Conservation (phyloP, 2,329 filamentous ascomycete genomes). For the Xylariaceae sp. region DNA sequence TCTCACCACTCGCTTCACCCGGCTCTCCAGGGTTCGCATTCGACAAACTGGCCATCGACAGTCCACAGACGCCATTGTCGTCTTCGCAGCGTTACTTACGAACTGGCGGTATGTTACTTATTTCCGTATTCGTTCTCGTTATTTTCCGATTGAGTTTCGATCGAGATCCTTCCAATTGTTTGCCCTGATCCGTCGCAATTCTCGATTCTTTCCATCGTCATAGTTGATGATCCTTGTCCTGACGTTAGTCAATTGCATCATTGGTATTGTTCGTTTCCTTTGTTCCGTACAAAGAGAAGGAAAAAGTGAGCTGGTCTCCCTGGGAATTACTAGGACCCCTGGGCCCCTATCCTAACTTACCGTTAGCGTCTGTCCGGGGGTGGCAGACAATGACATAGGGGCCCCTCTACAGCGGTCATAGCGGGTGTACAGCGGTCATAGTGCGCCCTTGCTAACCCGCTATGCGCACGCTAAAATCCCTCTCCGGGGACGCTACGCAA, state of each 20-base stretch:
- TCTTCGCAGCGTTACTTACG: constrained; percentile 22
- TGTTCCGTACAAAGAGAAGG: no score
- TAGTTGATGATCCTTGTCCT: neutral
- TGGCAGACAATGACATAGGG: neutral
- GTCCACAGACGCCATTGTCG: neutral
- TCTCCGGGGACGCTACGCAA: neutral
- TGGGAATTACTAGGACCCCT: no score
- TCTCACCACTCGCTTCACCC: constrained; percentile 36
- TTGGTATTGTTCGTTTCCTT: no score
- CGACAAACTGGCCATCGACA: constrained; percentile 17
- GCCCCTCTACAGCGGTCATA: neutral
- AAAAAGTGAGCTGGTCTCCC: no score
- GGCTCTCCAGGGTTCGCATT: constrained; percentile 22
- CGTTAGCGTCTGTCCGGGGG: no score
- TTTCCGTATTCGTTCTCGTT: constrained; percentile 3
- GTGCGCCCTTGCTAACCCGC: neutral
- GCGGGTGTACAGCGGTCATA: neutral
- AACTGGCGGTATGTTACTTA: constrained; percentile 18
- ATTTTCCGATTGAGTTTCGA: no score
- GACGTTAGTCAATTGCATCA: no score
- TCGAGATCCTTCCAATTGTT: no score
- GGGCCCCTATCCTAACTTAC: no score
- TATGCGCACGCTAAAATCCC: neutral
- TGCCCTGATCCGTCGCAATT: no score
- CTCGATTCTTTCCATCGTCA: neutral